Evolutionary conservation across 2,329 filamentous ascomycete genomes (phyloP).

Genomic region (Ophiostoma australiae): DNA sequence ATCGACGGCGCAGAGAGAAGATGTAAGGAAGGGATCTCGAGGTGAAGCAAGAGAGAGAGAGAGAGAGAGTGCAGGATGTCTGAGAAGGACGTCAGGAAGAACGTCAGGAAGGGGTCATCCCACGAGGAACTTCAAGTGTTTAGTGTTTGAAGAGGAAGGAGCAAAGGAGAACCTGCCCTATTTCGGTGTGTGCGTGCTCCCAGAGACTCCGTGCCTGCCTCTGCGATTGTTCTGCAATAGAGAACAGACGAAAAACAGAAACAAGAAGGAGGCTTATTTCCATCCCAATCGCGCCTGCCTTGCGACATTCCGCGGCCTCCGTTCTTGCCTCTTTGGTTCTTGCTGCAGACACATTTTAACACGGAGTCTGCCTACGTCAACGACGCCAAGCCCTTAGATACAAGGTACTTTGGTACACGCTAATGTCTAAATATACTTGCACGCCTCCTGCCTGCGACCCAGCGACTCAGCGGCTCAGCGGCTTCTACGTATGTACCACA

Average conservation of each 20-base stretch:
- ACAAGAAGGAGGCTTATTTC: slow-evolving; percentile 8
- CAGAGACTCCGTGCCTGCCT: background rate
- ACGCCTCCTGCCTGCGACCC: background rate
- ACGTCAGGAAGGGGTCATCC: background rate
- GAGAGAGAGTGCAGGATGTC: background rate
- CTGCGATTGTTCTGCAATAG: too few species aligned
- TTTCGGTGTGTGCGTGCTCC: background rate
- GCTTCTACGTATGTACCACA: too few species aligned
- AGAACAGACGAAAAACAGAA: background rate
- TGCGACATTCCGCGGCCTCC: slow-evolving; percentile 14
- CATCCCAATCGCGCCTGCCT: slow-evolving; percentile 3
- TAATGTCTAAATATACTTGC: background rate
- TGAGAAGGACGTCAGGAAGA: background rate
- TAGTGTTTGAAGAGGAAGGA: background rate
- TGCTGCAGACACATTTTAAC: background rate
- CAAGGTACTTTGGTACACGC: background rate
- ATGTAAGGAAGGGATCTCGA: background rate
- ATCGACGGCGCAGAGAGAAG: background rate
- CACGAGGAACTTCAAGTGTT: background rate
- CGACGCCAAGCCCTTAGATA: background rate
- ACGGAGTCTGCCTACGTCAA: slow-evolving; percentile 10
- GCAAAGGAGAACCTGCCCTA: background rate
- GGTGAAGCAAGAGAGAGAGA: background rate
- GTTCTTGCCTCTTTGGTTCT: background rate
- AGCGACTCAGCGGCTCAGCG: too few species aligned